Percentiles rank a stretch among this genome's conserved stretches.
phyloP scores from a whole-genome alignment of 805 yeast species.

The Metschnikowia baotianmanensis region DNA sequence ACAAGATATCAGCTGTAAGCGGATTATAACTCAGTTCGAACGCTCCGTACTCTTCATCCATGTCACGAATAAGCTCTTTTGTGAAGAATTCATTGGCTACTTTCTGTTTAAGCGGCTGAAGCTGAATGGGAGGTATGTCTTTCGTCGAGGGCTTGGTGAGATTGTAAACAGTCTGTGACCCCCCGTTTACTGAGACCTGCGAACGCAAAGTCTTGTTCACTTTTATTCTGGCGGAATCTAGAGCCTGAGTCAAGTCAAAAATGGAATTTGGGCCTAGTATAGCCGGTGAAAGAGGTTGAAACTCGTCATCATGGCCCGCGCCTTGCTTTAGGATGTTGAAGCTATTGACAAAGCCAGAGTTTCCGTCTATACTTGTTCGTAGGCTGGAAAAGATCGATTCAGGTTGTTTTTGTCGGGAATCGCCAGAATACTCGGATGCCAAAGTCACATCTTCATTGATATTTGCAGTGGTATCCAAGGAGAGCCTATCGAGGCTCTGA shows the following conservation, averaged over 20 bases:
- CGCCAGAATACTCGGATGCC: constrained; percentile 16
- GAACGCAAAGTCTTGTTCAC: constrained; percentile 31
- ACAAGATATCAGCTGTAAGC: constrained; percentile 38
- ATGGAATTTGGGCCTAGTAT: constrained; percentile 75
- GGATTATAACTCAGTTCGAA: constrained; percentile 39
- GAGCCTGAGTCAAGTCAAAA: constrained; percentile 67
- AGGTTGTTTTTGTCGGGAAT: constrained; percentile 11
- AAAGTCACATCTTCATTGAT: constrained; percentile 19
- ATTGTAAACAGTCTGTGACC: constrained; percentile 42
- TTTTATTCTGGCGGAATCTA: constrained; percentile 44
- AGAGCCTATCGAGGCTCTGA: constrained; percentile 14
- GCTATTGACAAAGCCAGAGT: constrained; percentile 11
- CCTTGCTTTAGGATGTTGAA: constrained; percentile 18
- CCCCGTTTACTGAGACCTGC: constrained; percentile 40
- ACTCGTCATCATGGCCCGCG: constrained; percentile 18
- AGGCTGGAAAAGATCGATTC: constrained; percentile 19
- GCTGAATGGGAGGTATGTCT: constrained; percentile 81
- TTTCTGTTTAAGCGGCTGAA: constrained; percentile 35
- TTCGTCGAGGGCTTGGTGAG: constrained; percentile 66
- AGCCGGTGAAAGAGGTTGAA: constrained; percentile 32
- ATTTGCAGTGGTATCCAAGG: constrained; percentile 17
- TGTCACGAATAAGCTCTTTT: constrained; percentile 18
- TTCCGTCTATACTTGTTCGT: constrained; percentile 18
- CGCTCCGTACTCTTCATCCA: constrained; percentile 28
- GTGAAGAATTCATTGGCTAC: constrained; percentile 24